Percentiles rank a stretch among this genome's conserved stretches.
Evolutionary conservation across 176 grass and related monocot genomes (phyloP).

Genomic region (Cenchrus americanus): DNA sequence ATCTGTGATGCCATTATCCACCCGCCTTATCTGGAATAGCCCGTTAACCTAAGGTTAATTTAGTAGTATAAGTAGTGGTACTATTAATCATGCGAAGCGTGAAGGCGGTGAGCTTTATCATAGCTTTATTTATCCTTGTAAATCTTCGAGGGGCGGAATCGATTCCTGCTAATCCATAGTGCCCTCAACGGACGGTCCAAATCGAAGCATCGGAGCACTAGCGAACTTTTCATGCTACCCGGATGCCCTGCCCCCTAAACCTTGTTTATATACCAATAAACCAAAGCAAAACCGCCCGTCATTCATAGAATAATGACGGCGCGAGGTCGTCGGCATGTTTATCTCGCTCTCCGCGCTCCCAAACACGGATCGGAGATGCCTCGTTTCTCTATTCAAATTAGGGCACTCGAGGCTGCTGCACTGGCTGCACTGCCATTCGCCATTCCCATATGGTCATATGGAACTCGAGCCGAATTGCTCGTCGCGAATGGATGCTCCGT

Average conservation of each 20-base stretch:
- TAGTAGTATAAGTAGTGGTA: not conserved
- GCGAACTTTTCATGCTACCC: not conserved
- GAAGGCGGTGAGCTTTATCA: slow-evolving; percentile 36
- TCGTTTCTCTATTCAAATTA: not conserved
- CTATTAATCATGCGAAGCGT: slow-evolving; percentile 33
- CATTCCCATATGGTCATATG: slow-evolving; percentile 41
- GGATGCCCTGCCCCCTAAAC: not conserved
- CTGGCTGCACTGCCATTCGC: too few relatives aligned
- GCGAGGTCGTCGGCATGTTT: slow-evolving; percentile 21
- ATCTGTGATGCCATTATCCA: not conserved
- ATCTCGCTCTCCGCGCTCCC: not conserved
- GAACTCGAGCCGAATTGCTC: slow-evolving; percentile 32
- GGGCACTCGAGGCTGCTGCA: too few relatives aligned
- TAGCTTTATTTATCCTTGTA: slow-evolving; percentile 14
- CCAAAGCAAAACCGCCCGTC: not conserved
- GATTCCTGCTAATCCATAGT: slow-evolving; percentile 45
- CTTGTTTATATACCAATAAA: slow-evolving; percentile 6
- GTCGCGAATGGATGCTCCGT: not conserved
- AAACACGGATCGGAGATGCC: not conserved
- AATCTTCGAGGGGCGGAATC: slow-evolving; percentile 23
- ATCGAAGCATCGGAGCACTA: slow-evolving; percentile 36
- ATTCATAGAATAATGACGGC: not conserved
- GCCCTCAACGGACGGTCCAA: slow-evolving; percentile 33
- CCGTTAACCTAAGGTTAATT: slow-evolving; percentile 20
- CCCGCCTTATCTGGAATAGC: not conserved